Evolutionary conservation across 2,329 filamentous ascomycete genomes (phyloP).

Genomic region (Penicillium sp.): DNA sequence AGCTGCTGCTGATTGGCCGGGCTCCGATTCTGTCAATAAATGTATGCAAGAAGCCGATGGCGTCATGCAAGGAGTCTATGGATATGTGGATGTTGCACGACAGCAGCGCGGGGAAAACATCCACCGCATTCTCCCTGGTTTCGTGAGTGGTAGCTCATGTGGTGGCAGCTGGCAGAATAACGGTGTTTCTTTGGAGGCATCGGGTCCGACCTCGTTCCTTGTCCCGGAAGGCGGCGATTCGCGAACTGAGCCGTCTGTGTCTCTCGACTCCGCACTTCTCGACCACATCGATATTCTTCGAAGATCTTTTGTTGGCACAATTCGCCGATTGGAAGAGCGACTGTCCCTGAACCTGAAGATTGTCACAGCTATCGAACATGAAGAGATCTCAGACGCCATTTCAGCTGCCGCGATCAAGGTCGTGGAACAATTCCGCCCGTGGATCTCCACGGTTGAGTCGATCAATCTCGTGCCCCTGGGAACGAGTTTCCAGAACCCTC

Average conservation of each 20-base stretch:
- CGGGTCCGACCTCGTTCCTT: slow-evolving; percentile 70
- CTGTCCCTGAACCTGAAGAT: slow-evolving; percentile 79
- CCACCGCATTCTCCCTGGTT: slow-evolving; percentile 88
- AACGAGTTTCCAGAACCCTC: slow-evolving; percentile 79
- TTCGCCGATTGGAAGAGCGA: slow-evolving; percentile 85
- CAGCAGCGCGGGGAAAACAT: slow-evolving; percentile 94
- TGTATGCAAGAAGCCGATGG: slow-evolving; percentile 97
- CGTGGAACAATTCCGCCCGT: slow-evolving; percentile 85
- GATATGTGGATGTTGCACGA: slow-evolving; percentile 92
- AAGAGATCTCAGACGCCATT: slow-evolving; percentile 78
- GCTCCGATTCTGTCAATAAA: slow-evolving; percentile 90
- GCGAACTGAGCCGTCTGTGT: slow-evolving; percentile 69
- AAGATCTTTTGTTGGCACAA: slow-evolving; percentile 79
- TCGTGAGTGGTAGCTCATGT: slow-evolving; percentile 80
- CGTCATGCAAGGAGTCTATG: slow-evolving; percentile 89
- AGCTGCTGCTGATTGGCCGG: slow-evolving; percentile 92
- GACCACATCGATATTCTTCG: slow-evolving; percentile 86
- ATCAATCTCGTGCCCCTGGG: slow-evolving; percentile 83
- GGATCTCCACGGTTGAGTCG: slow-evolving; percentile 87
- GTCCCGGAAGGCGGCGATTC: slow-evolving; percentile 84
- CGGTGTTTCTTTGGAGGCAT: slow-evolving; percentile 65
- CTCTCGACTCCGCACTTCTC: slow-evolving; percentile 76
- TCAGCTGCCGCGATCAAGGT: slow-evolving; percentile 79
- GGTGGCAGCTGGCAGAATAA: slow-evolving; percentile 87
- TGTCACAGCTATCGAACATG: slow-evolving; percentile 76